A percentile compares a stretch with the other conserved stretches of the same genome.
Conservation (phyloP, 129 eudicot species). For the Flaveria ramosissima region DNA sequence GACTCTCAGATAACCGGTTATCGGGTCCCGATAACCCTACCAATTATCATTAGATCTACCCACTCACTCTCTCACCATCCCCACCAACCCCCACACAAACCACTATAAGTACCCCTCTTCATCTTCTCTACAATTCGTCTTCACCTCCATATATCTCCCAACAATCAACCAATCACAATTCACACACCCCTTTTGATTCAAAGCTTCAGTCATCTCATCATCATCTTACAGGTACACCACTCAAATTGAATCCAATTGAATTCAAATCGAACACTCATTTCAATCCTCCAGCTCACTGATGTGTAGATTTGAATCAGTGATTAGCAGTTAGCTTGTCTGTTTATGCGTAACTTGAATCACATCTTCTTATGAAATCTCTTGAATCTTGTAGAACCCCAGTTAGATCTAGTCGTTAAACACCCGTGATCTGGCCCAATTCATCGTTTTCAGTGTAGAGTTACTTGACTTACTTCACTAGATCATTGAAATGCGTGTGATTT, state of each 20-base stretch:
- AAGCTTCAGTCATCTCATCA: constrained; percentile 30
- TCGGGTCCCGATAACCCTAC: no score
- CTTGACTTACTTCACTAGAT: no score
- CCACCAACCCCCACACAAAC: constrained; percentile 34
- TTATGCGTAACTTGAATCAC: no score
- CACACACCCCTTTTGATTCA: constrained; percentile 12
- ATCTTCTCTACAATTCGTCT: constrained; percentile 43
- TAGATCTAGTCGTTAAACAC: constrained; percentile 27
- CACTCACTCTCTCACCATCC: constrained; percentile 17
- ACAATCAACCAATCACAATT: constrained; percentile 23
- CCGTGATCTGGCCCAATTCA: constrained; percentile 14
- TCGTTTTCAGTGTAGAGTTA: constrained; percentile 21
- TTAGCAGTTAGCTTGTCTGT: no score
- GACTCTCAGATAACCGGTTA: no score
- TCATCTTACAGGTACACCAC: constrained; percentile 46
- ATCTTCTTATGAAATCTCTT: not conserved
- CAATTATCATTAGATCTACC: constrained; percentile 27
- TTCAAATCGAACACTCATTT: not conserved
- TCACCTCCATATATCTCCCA: constrained; percentile 29
- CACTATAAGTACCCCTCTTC: constrained; percentile 39
- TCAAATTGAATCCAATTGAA: not conserved
- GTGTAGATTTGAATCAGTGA: not conserved
- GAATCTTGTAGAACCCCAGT: not conserved
- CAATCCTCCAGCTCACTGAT: not conserved
- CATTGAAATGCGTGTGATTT: constrained; percentile 9